Base-by-base conservation (phyloP, 2,329 filamentous ascomycete species). In the Cordyceps fumosorosea region DNA sequence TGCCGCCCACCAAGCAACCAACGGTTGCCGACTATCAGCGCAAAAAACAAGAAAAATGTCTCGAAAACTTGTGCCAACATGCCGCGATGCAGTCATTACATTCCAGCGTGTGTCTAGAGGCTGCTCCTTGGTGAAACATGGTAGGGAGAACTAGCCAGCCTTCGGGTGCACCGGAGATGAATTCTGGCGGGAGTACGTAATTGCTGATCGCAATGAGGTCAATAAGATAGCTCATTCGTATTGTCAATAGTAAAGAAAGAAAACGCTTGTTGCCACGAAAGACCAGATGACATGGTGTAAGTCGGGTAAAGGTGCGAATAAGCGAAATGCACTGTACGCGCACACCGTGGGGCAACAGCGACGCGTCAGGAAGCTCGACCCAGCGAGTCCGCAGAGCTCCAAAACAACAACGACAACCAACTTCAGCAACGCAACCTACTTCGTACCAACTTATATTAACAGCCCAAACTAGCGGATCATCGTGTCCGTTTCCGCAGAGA, bases 21-120 rank as follows among this genome's bases (percentile, higher is more conserved):
- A 58, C 32, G 16, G 48, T 14, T 18, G 24, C 57, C 59, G 42
- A 34, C 3, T 11, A 61, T 61, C 58, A 50, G 58, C 29, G 14
- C 26, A 42, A 40, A 18, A n/a, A 34, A 26, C 20, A 34, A 32
- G 24, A 24, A 45, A 14, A 44, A 3, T 51, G 54, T 48, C 54
- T 57, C n/a, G 47, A 62, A 26, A 37, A 54, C 26, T 14, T 48
- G 47, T 52, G 44, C 37, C 53, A 56, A 54, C 58, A 62, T 62
- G 63, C 62, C 56, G 62, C 60, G 22, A 67, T 68, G 65, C 56
- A 63, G 57, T 65, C 52, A 61, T 65, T 42, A 47, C 66, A 67
- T 66, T 66, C 65, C 66, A 67, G 64, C 24, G 54, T 26, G 24
- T 44, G 52, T 42, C 52, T 42, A 53, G 56, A 37, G n/a, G 44